Percentiles rank a stretch among this genome's conserved stretches.
These are phyloP conservation scores for Dipteronia dyeriana DNA, from an alignment of 345 rosid species.

Conservation along the genomic window DNA sequence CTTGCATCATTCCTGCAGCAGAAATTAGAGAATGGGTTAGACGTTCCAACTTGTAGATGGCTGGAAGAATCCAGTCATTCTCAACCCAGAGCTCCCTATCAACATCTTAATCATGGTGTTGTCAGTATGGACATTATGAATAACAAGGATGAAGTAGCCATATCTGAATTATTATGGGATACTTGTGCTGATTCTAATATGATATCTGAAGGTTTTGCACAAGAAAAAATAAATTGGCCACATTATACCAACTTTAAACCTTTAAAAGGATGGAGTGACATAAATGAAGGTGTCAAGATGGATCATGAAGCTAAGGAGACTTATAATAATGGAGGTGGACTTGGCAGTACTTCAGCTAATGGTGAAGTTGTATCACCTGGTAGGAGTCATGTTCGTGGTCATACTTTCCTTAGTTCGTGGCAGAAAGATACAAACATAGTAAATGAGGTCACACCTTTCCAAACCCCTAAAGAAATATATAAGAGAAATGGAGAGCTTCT, in stretches of 20 bases:
- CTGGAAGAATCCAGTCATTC: constrained; percentile 48
- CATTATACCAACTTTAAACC: constrained; percentile 41
- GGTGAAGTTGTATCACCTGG: constrained; percentile 41
- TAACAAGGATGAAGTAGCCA: constrained; percentile 37
- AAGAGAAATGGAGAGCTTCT: constrained; percentile 88
- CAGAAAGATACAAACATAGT: constrained; percentile 43
- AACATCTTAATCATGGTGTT: constrained; percentile 28
- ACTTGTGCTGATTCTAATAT: constrained; percentile 63
- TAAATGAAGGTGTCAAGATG: constrained; percentile 39
- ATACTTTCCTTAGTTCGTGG: constrained; percentile 46
- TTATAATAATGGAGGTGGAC: constrained; percentile 36
- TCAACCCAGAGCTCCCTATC: constrained; percentile 40
- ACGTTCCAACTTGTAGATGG: constrained; percentile 59
- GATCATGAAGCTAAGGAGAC: constrained; percentile 37
- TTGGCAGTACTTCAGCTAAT: constrained; percentile 30
- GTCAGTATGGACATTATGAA: constrained; percentile 36
- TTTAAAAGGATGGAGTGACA: constrained; percentile 55
- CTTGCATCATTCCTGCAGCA: constrained; percentile 53
- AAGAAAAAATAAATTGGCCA: constrained; percentile 54
- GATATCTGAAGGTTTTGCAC: constrained; percentile 57
- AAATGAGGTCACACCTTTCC: constrained; percentile 53
- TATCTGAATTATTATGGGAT: constrained; percentile 56
- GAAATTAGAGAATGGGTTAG: constrained; percentile 56
- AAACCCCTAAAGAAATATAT: constrained; percentile 62
- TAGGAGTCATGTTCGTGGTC: constrained; percentile 36